Percentiles rank a stretch among this genome's conserved stretches.
Evolutionary conservation across 2,329 filamentous ascomycete genomes (phyloP).

Genomic region (Fusarium pininemorale): DNA sequence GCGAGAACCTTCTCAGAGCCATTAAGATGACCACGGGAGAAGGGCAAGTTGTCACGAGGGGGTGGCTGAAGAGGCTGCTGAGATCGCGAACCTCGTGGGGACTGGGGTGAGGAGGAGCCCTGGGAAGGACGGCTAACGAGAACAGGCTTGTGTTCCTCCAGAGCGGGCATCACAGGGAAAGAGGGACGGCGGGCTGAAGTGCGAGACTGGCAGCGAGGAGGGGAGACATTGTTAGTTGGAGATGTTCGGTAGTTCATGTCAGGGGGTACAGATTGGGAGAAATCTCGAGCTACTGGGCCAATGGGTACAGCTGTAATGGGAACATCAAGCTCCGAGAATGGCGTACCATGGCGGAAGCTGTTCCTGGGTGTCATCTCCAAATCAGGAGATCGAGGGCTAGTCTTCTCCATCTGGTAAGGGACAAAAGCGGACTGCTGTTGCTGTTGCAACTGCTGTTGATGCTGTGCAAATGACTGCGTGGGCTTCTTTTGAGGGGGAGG

Average conservation of each 20-base stretch:
- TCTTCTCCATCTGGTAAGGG: conserved; percentile 63
- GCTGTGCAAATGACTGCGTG: conserved; percentile 35
- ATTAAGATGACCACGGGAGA: conserved; percentile 59
- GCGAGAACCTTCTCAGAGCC: conserved; percentile 58
- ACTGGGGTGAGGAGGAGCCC: conserved; percentile 46
- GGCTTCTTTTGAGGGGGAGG: conserved; percentile 42
- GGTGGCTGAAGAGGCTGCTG: conserved; percentile 59
- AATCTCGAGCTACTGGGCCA: conserved; percentile 79
- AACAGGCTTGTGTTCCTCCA: conserved; percentile 70
- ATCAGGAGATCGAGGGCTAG: conserved; percentile 62
- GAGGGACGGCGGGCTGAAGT: conserved; percentile 72
- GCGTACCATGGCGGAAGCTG: conserved; percentile 82
- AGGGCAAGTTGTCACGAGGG: conserved; percentile 65
- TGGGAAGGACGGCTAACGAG: conserved; percentile 45
- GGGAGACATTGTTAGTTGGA: conserved; percentile 47
- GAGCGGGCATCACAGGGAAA: conserved; percentile 72
- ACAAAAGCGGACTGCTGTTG: conserved; percentile 49
- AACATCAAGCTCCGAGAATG: conserved; percentile 90
- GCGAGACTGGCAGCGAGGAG: conserved; percentile 61
- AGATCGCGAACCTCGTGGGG: conserved; percentile 48
- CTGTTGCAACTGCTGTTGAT: conserved; percentile 2
- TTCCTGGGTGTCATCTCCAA: conserved; percentile 62
- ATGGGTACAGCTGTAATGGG: conserved; percentile 78
- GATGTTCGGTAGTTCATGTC: conserved; percentile 82
- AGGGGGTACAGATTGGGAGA: conserved; percentile 90